Conservation (phyloP, 495 filamentous ascomycete genomes). For the Penicillium pancosmium region DNA sequence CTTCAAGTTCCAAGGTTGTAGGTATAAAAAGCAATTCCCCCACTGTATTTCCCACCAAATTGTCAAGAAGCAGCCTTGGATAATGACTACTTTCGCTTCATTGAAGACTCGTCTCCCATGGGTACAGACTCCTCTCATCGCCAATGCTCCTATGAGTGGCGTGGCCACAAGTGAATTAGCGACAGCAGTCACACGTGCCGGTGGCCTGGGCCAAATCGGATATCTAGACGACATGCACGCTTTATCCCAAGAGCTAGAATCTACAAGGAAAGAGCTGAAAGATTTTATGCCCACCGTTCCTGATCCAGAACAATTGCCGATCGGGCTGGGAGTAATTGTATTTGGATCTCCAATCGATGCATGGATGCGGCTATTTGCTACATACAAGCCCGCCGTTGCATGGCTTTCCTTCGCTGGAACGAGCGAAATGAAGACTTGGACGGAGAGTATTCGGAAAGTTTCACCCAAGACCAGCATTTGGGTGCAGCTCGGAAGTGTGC, state of each 20-base stretch:
- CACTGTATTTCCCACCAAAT: neutral
- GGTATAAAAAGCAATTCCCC: neutral
- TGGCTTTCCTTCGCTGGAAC: conserved; percentile 17
- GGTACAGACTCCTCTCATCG: conserved; percentile 16
- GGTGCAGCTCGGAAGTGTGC: conserved; percentile 69
- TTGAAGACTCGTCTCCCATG: conserved; percentile 15
- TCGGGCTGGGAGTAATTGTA: conserved; percentile 17
- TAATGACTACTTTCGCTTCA: neutral
- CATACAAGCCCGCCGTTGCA: conserved; percentile 13
- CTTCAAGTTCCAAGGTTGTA: too few relatives aligned
- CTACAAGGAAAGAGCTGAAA: neutral
- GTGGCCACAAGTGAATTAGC: conserved; percentile 12
- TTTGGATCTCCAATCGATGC: conserved; percentile 15
- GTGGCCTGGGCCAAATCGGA: conserved; percentile 17
- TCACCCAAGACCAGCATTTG: conserved; percentile 55
- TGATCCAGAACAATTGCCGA: conserved; percentile 6
- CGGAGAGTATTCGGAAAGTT: conserved; percentile 8
- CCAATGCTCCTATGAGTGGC: conserved; percentile 20
- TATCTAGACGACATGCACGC: conserved; percentile 14
- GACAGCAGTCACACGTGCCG: conserved; percentile 10
- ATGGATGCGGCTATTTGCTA: conserved; percentile 14
- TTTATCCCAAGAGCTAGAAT: conserved; percentile 10
- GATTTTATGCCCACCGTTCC: conserved; percentile 2
- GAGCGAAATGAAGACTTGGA: conserved; percentile 7
- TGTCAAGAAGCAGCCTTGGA: neutral